A percentile compares a stretch with the other conserved stretches of the same genome.
Evolutionary conservation across 495 filamentous ascomycete species (phyloP).

Genomic region (Cenococcum geophilum): DNA sequence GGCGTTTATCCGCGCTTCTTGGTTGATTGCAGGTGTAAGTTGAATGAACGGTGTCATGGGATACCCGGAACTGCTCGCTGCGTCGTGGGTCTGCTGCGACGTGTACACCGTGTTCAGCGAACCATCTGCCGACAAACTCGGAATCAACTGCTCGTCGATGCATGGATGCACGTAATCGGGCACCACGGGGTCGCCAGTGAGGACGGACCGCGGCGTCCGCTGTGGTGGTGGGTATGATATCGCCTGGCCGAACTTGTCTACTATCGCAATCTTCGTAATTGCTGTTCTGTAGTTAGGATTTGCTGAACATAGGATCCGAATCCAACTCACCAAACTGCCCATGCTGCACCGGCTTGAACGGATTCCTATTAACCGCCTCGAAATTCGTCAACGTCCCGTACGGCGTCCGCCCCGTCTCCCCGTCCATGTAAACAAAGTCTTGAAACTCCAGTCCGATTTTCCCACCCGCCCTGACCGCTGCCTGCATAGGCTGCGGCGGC

Average conservation of each 20-base stretch:
- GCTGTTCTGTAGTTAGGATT: too few relatives aligned
- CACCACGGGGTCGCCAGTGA: conserved; percentile 31
- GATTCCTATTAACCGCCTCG: not conserved
- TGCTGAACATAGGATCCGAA: too few relatives aligned
- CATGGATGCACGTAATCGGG: not conserved
- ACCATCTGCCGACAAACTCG: not conserved
- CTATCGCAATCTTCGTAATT: conserved; percentile 42
- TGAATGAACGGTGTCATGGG: conserved; percentile 42
- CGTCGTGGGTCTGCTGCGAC: not conserved
- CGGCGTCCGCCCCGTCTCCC: too few relatives aligned
- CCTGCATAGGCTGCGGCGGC: too few relatives aligned
- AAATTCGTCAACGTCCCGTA: too few relatives aligned
- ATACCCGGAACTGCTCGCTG: conserved; percentile 16
- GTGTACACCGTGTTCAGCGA: conserved; percentile 26
- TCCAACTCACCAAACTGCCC: too few relatives aligned
- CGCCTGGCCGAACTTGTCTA: conserved; percentile 50
- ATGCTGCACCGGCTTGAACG: conserved; percentile 11
- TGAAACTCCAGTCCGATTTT: too few relatives aligned
- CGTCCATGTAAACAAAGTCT: too few relatives aligned
- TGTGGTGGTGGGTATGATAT: conserved; percentile 46
- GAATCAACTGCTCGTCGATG: not conserved
- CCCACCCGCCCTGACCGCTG: too few relatives aligned
- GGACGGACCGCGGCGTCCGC: conserved; percentile 16
- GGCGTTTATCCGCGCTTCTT: conserved; percentile 43
- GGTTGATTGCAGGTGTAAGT: conserved; percentile 47